Evolutionary conservation across 2,329 filamentous ascomycete genomes (phyloP).

Genomic region (Spiromastix sp.): DNA sequence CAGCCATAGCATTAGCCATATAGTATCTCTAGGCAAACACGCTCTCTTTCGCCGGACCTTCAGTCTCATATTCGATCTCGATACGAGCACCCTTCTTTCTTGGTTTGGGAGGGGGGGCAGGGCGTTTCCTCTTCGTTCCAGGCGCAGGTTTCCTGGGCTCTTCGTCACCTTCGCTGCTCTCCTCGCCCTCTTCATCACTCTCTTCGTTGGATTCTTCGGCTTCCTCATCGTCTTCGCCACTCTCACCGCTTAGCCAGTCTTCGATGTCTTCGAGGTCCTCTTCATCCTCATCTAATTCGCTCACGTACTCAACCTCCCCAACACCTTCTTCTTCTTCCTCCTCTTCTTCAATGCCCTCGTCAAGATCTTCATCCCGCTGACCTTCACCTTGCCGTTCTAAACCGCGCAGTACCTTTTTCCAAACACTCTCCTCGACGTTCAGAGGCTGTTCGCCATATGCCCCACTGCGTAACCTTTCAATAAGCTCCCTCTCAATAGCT

Average conservation of each 20-base stretch:
- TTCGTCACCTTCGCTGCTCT: constrained; percentile 42
- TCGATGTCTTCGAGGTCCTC: constrained; percentile 87
- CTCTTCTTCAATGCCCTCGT: constrained; percentile 74
- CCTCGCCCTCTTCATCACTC: constrained; percentile 45
- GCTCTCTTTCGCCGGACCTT: constrained; percentile 47
- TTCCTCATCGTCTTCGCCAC: constrained; percentile 38
- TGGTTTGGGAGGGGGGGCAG: constrained; percentile 41
- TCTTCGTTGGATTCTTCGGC: constrained; percentile 46
- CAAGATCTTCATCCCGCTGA: constrained; percentile 72
- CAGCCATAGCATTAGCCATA: too few relatives aligned
- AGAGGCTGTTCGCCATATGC: constrained; percentile 91
- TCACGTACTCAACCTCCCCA: constrained; percentile 82
- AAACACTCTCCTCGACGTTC: constrained; percentile 89
- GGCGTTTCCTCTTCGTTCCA: constrained; percentile 48
- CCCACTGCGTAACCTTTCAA: constrained; percentile 81
- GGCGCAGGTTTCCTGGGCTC: constrained; percentile 33
- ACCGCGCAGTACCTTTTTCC: constrained; percentile 91
- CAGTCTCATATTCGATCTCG: constrained; percentile 72
- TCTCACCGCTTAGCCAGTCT: constrained; percentile 78
- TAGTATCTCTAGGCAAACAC: constrained; percentile 34
- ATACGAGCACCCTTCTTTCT: constrained; percentile 54
- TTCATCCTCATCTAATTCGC: constrained; percentile 68
- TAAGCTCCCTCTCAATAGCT: constrained; percentile 88
- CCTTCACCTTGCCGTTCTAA: constrained; percentile 82
- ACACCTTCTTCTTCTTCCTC: constrained; percentile 61